A percentile compares a stretch with the other conserved stretches of the same genome.
Conservation (phyloP, 2,329 filamentous ascomycete species). For the Ceratocystis papillata region DNA sequence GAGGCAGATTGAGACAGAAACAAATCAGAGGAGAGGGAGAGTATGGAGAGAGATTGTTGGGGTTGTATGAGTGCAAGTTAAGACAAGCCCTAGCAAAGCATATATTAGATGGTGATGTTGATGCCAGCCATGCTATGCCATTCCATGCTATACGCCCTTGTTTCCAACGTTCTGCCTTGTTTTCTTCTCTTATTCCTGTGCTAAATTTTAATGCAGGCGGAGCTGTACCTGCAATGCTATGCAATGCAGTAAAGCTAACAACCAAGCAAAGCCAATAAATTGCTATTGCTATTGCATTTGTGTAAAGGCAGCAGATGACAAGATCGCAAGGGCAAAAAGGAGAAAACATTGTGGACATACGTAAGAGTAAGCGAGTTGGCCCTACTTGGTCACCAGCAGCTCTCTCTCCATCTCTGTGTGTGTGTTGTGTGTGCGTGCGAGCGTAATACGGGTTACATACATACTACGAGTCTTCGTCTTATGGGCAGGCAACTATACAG, state of each 20-base stretch:
- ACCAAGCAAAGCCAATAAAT: not conserved
- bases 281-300: not conserved
- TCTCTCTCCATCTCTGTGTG: not conserved
- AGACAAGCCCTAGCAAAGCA: too few species aligned
- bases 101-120: too few species aligned
- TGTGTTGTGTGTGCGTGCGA: not conserved
- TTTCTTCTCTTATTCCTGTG: not conserved
- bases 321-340: slow-evolving; percentile 5
- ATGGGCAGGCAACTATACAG: too few species aligned
- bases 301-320: slow-evolving; percentile 10
- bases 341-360: not conserved
- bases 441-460: not conserved
- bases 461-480: not conserved
- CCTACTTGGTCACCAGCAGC: too few species aligned
- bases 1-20: not conserved
- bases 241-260: not conserved
- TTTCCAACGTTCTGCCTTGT: not conserved
- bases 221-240: not conserved
- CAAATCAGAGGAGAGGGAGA: not conserved
- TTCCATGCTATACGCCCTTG: too few species aligned
- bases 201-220: not conserved
- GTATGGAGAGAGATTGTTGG: not conserved
- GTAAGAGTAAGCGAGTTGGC: not conserved
- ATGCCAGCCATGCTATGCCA: too few species aligned
- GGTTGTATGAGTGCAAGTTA: too few species aligned